phyloP scores from a whole-genome alignment of 176 grass and related monocot genomes.

The Bothriochloa decipiens region DNA sequence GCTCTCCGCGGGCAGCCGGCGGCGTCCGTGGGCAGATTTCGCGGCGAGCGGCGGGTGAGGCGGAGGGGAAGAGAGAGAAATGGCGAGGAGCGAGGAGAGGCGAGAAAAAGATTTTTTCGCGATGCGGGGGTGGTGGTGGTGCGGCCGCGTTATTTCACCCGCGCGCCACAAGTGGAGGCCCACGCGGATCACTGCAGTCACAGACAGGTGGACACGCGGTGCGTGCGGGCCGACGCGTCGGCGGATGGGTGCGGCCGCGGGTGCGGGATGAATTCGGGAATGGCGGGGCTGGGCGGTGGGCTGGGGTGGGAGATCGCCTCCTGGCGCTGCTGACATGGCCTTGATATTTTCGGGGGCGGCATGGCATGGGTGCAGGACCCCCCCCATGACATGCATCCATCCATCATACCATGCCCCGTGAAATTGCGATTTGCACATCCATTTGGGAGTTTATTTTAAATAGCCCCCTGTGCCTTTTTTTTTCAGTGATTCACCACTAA shows the following conservation, averaged over 20 bases:
- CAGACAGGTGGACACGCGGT: neutral
- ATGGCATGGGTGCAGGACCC: slow-evolving; percentile 45
- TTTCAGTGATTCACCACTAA: neutral
- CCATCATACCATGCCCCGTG: neutral
- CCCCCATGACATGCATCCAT: slow-evolving; percentile 43
- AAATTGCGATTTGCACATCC: neutral
- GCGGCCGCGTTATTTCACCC: slow-evolving; percentile 44
- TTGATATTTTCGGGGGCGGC: slow-evolving; percentile 85
- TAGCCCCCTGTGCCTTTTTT: neutral
- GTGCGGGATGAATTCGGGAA: slow-evolving; percentile 21
- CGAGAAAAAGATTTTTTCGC: slow-evolving; percentile 72
- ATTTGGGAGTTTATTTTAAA: neutral
- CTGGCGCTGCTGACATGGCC: slow-evolving; percentile 76
- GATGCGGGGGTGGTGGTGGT: slow-evolving; percentile 36
- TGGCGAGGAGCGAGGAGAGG: slow-evolving; percentile 38
- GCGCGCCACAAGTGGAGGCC: slow-evolving; percentile 2
- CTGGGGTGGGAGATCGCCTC: slow-evolving; percentile 49
- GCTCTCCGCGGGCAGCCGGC: slow-evolving; percentile 17
- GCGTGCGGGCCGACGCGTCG: rapidly evolving
- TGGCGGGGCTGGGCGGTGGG: slow-evolving; percentile 29
- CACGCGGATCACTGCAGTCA: rapidly evolving
- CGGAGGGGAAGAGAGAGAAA: slow-evolving; percentile 32
- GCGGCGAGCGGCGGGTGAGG: slow-evolving; percentile 33
- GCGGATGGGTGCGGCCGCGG: slow-evolving; percentile 30
- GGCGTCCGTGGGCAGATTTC: neutral